A percentile compares a stretch with the other conserved stretches of the same genome.
Conservation (phyloP, 495 filamentous ascomycete genomes). For the Lepraria neglecta region DNA sequence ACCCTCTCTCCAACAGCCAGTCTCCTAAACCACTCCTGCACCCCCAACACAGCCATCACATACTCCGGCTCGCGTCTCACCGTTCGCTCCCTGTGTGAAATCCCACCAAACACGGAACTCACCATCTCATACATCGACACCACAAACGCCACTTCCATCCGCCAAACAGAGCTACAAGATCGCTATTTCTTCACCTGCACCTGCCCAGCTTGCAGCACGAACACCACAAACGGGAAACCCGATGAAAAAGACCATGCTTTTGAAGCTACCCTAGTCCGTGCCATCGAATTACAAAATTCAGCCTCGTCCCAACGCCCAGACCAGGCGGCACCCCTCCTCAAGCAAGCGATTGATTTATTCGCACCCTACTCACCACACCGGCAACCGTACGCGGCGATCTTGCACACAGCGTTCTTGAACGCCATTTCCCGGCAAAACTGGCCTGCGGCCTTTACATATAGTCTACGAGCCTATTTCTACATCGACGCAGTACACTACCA, state of each 20-base stretch:
- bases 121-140: conserved; percentile 64
- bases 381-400: conserved; percentile 40
- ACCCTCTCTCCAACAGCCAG: conserved; percentile 49
- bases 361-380: conserved; percentile 33
- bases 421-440: conserved; percentile 33
- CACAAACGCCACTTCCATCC: conserved; percentile 43
- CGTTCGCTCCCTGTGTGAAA: conserved; percentile 42
- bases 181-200: conserved; percentile 62
- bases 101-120: conserved; percentile 54
- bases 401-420: conserved; percentile 37
- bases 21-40: conserved; percentile 65
- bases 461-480: conserved; percentile 35
- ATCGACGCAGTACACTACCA: conserved; percentile 38
- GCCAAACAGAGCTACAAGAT: conserved; percentile 47
- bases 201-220: conserved; percentile 49
- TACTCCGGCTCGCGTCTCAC: conserved; percentile 50
- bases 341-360: conserved; percentile 31
- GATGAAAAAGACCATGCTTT: conserved; percentile 11
- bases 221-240: conserved; percentile 28
- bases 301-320: conserved; percentile 30
- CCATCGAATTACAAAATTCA: conserved; percentile 22
- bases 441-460: conserved; percentile 36
- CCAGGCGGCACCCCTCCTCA: conserved; percentile 29
- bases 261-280: conserved; percentile 23
- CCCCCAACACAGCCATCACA: conserved; percentile 57